Base-by-base conservation (phyloP, 75 land plant species). In the Cryptomeria japonica region DNA sequence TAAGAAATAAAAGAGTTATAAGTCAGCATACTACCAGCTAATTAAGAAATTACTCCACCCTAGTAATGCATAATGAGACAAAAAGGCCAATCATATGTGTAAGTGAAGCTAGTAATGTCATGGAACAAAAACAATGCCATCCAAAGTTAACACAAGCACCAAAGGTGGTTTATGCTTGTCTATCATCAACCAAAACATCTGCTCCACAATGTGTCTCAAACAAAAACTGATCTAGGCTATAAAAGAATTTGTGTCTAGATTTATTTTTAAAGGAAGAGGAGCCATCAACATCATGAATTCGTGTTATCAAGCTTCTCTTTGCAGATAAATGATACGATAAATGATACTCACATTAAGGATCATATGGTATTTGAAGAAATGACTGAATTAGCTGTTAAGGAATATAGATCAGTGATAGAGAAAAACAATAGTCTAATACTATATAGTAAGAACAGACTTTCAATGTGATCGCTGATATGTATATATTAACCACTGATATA, bases 1-100 rank as follows among this genome's bases (percentile, higher is more conserved):
- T 98, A 92, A 86, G 36, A 82, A 85, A 41, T 53, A 82, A 31
- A 12, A 82, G 51, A 28, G 16, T 80, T 80, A 82, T 22, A 46
- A 82, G 49, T 82, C 11, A 46, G 32, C 53, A 82, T 28, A 82
- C 31, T 14, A 42, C 28, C 46, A 82, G 42, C n/a, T 3, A 46
- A 44, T 12, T 82, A n/a, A 11, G 31, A 79, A 22, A 41, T 79
- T 19, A 25, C 25, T 46, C 15, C 49, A 46, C 28, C 84, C 25
- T 46, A 82, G 6, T 44, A n/a, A 82, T 25, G 46, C 39, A 18
- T 19, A 44, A 10, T 12, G 4, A 82, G 49, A 44, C 10, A 44
- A 12, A 44, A 44, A 82, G 31, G n/a, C 28, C 10, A 49, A 44
- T n/a, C 32, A 28, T 10, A 31, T n/a, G n/a, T n/a, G n/a, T n/a